phyloP scores from a whole-genome alignment of 352 stramenopile genomes.

The Pythium aphanidermatum region DNA sequence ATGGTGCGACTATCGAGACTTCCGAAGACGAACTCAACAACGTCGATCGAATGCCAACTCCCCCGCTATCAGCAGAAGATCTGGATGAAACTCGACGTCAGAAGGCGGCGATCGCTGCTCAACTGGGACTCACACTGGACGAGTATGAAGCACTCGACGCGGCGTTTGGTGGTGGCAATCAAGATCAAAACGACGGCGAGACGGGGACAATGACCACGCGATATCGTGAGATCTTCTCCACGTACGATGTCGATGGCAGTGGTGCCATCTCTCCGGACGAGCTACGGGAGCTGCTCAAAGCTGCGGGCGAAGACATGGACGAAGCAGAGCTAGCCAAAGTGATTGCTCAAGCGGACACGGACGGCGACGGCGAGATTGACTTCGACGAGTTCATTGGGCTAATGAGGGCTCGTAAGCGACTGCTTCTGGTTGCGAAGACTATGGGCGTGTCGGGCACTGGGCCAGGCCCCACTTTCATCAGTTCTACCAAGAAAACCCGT shows the following conservation, averaged over 20 bases:
- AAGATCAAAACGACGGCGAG: slow-evolving; percentile 2
- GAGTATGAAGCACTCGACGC: slow-evolving; percentile 65
- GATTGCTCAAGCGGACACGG: slow-evolving; percentile 56
- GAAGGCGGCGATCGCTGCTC: slow-evolving; percentile 38
- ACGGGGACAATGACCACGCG: slow-evolving; percentile 28
- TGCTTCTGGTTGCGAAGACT: slow-evolving; percentile 59
- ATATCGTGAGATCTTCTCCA: slow-evolving; percentile 56
- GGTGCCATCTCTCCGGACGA: slow-evolving; percentile 69
- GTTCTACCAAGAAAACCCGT: slow-evolving; percentile 1
- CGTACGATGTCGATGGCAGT: slow-evolving; percentile 76
- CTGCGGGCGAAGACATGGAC: slow-evolving; percentile 70
- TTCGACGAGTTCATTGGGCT: slow-evolving; percentile 74
- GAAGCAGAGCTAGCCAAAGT: slow-evolving; percentile 61
- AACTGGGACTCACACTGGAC: slow-evolving; percentile 59
- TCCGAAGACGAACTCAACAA: neutral
- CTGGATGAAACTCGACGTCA: slow-evolving; percentile 45
- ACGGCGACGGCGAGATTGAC: slow-evolving; percentile 72
- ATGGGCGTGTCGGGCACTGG: slow-evolving; percentile 49
- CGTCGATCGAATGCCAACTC: neutral
- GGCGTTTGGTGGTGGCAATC: slow-evolving; percentile 29
- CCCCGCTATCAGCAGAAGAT: slow-evolving; percentile 24
- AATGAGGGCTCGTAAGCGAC: slow-evolving; percentile 71
- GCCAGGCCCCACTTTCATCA: neutral
- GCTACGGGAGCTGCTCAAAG: slow-evolving; percentile 44
- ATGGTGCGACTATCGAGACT: neutral